Evolutionary conservation across 257 asterid species (phyloP).

Genomic region (Knoxia roxburghii): DNA sequence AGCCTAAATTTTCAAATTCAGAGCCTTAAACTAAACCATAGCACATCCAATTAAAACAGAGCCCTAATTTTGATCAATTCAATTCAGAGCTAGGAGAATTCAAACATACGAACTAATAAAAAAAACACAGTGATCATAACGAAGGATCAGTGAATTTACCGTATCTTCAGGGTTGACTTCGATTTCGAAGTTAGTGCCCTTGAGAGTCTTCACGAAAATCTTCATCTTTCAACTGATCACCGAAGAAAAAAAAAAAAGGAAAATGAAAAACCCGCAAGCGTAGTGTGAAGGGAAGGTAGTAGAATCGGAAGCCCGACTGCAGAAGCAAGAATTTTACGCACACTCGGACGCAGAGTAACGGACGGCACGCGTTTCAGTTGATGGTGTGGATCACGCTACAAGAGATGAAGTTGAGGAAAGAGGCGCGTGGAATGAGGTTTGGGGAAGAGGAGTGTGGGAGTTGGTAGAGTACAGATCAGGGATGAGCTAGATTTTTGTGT

Average conservation of each 20-base stretch:
- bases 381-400: background rate
- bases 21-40: background rate
- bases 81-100: background rate
- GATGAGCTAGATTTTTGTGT: conserved; percentile 16
- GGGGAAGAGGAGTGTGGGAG: background rate
- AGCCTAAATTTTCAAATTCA: background rate
- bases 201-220: conserved; percentile 37
- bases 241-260: background rate
- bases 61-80: background rate
- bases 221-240: conserved; percentile 19
- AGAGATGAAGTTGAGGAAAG: background rate
- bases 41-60: conserved; percentile 1
- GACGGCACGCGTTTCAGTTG: background rate
- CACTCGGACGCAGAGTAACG: background rate
- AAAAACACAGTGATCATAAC: conserved; percentile 1
- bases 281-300: background rate
- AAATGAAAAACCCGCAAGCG: background rate
- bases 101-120: background rate
- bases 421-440: background rate
- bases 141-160: conserved; percentile 5
- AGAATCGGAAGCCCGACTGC: conserved; percentile 9
- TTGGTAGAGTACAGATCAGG: background rate
- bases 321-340: conserved; percentile 9
- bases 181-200: conserved; percentile 34
- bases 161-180: conserved; percentile 30